Evolutionary conservation across 2,329 filamentous ascomycete genomes (phyloP), one percentile per base, ranked within the genome.

Genomic region (Rutstroemia sydowiana): DNA sequence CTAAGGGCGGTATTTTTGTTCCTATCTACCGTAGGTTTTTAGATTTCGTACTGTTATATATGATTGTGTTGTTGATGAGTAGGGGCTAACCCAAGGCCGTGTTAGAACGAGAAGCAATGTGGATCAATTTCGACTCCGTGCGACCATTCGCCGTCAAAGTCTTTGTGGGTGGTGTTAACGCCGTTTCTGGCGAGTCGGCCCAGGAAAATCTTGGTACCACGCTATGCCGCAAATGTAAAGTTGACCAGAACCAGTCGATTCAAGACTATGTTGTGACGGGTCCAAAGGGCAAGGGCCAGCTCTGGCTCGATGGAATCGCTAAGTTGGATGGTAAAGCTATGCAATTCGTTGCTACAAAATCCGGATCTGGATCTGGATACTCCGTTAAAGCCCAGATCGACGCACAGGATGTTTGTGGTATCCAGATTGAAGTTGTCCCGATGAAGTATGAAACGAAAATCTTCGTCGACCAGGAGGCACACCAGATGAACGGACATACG

Each of bases 1-100:
- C 53, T 1, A 73, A 74, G 53, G 70, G 70, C 3, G 73, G 74
- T 1, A 44, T 73, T 0, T 72, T 76, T 56, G 62, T 77, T 5
- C 70, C 73, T 0, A 75, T 77, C 66, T 69, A 75, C 57, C 43
- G 55, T 56, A 32, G 36, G 56, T 43, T 8, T 18, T 37, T n/a
- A 14, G n/a, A n/a, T 37, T 37, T 37, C n/a, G 13, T 37, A 8
- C 34, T 37, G 3, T 8, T 8, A 37, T 18, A 6, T 6, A 14
- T 8, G 7, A 5, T 18, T 13, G 1, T 16, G 31, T 34, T 34
- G 11, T 10, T 16, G 18, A 37, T 37, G n/a, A n/a, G n/a, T n/a
- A 3, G n/a, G n/a, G 5, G 10, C 13, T 18, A 37, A 16, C 11
- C 34, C 18, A 37, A 37, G 3, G n/a, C n/a, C 18, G n/a, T 2